Conservation (phyloP, 2,329 filamentous ascomycete genomes). For the Microsporum ferrugineum region DNA sequence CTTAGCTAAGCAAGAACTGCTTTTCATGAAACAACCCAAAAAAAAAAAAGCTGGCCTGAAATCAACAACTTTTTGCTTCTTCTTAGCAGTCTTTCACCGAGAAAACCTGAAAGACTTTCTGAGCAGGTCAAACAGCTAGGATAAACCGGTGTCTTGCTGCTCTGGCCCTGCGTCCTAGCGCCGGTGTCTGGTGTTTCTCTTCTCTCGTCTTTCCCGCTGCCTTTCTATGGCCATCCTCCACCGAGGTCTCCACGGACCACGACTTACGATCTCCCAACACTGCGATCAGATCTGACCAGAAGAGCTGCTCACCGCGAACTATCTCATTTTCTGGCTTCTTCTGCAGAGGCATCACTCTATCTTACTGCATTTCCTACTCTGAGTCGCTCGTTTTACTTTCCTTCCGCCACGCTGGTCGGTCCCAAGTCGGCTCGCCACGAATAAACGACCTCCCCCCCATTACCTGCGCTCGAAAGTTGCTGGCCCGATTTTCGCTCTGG, state of each 20-base stretch:
- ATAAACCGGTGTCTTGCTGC: neutral
- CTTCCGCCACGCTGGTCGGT: neutral
- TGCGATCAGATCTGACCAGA: neutral
- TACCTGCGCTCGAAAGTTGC: slow-evolving; percentile 2
- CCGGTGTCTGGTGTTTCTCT: neutral
- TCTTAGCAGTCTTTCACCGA: neutral
- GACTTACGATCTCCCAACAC: neutral
- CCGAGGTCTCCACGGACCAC: neutral
- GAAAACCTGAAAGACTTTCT: neutral
- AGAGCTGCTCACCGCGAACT: neutral
- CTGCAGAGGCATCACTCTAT: neutral
- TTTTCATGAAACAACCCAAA: slow-evolving; percentile 2
- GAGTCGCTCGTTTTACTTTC: slow-evolving; percentile 2
- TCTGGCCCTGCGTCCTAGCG: neutral
- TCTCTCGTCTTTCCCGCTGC: neutral
- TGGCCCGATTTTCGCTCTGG: slow-evolving; percentile 1
- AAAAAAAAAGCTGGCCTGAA: slow-evolving; percentile 3
- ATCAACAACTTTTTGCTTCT: neutral
- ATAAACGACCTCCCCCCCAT: neutral
- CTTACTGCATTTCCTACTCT: neutral
- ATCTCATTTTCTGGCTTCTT: neutral
- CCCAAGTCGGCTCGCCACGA: neutral
- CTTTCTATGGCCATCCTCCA: slow-evolving; percentile 6
- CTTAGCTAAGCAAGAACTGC: neutral
- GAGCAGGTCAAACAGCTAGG: neutral